A percentile compares a stretch with the other conserved stretches of the same genome.
These are phyloP conservation scores for Cladosporium sphaerospermum DNA, from an alignment of 2,329 filamentous ascomycete species.

Conservation along the genomic window DNA sequence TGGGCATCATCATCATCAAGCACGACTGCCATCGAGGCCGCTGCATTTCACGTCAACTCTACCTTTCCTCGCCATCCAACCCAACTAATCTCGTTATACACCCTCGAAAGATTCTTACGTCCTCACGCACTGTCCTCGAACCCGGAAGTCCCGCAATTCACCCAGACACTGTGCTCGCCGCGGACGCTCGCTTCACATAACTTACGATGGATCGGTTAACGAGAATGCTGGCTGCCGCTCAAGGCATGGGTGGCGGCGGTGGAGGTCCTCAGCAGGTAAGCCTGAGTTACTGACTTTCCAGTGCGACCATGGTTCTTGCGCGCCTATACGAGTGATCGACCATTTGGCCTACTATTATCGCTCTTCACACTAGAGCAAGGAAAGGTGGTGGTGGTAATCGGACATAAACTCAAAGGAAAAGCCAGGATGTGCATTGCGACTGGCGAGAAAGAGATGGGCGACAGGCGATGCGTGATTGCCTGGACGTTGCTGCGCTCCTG, in stretches of 20 bases:
- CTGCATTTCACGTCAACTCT: background rate
- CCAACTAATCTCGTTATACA: background rate
- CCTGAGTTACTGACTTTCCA: background rate
- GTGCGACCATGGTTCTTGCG: constrained; percentile 1
- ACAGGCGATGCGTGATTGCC: too few relatives aligned
- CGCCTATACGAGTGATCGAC: background rate
- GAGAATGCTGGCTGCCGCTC: constrained; percentile 73
- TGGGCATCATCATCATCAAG: too few relatives aligned
- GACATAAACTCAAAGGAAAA: too few relatives aligned
- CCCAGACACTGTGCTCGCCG: background rate
- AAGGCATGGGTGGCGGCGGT: constrained; percentile 60
- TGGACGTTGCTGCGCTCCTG: too few relatives aligned
- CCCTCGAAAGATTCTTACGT: background rate
- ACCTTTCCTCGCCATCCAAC: constrained; percentile 7
- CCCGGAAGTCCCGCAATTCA: background rate
- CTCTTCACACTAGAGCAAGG: too few relatives aligned
- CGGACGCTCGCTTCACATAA: constrained; percentile 13
- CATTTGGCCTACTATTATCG: too few relatives aligned
- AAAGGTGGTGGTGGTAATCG: too few relatives aligned
- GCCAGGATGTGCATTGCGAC: too few relatives aligned
- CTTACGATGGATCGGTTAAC: constrained; percentile 80
- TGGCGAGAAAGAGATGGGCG: too few relatives aligned
- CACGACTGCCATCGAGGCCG: background rate
- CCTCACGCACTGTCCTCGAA: constrained; percentile 3
- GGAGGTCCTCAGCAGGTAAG: constrained; percentile 59